Evolutionary conservation across 805 yeast species (phyloP).

Genomic region (Grigorovia transvaalensis): DNA sequence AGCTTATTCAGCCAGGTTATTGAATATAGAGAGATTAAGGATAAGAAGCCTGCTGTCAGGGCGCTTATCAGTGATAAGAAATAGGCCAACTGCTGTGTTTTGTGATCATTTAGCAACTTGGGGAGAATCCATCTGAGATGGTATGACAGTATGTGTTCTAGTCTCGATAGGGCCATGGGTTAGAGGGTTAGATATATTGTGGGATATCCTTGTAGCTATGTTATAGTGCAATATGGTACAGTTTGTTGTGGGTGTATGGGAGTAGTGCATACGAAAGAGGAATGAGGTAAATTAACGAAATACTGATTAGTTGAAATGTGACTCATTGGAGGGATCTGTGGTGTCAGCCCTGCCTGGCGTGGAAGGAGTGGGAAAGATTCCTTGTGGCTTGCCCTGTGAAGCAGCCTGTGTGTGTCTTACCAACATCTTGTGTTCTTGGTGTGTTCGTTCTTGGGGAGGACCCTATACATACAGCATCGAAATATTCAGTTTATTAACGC

Average conservation of each 20-base stretch:
- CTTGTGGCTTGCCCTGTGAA: no score
- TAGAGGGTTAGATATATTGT: not conserved
- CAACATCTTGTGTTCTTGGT: no score
- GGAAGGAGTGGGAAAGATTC: no score
- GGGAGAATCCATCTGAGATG: constrained; percentile 37
- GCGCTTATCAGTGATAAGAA: constrained; percentile 50
- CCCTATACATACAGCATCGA: no score
- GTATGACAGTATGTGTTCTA: constrained; percentile 32
- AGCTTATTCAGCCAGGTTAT: constrained; percentile 51
- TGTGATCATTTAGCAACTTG: constrained; percentile 31
- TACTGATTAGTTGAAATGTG: no score
- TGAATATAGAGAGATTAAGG: constrained; percentile 72
- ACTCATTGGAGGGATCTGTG: no score
- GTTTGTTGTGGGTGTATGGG: not conserved
- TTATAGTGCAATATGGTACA: not conserved
- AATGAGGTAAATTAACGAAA: no score
- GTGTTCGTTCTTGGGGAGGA: no score
- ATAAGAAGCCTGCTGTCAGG: constrained; percentile 70
- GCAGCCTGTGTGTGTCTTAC: no score
- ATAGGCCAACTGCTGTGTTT: constrained; percentile 43
- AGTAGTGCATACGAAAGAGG: no score
- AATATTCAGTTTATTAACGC: not conserved
- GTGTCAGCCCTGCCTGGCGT: no score
- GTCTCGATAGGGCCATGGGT: constrained; percentile 16
- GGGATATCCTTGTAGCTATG: not conserved